These are phyloP conservation scores for Pelargonium fulgidum DNA, from an alignment of 441 rosid species.

Conservation along the genomic window DNA sequence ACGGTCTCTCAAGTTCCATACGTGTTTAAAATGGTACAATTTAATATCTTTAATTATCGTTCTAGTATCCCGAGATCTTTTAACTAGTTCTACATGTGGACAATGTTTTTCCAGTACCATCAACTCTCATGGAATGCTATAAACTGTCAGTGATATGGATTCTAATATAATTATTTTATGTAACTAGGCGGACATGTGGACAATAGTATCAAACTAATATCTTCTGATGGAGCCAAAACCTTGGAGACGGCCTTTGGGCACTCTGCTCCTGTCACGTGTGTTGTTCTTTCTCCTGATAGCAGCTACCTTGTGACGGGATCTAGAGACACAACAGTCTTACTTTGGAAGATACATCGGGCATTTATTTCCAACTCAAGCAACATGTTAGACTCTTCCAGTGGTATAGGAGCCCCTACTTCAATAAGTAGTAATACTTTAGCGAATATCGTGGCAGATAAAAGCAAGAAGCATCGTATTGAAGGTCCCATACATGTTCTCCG, in stretches of 20 bases:
- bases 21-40: too few species aligned
- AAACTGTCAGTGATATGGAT: not conserved
- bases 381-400: conserved; percentile 48
- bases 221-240: conserved; percentile 87
- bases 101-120: not conserved
- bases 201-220: conserved; percentile 78
- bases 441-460: conserved; percentile 51
- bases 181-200: conserved; percentile 90
- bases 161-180: conserved; percentile 9
- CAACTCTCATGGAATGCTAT: not conserved
- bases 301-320: conserved; percentile 91
- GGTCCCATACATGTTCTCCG: conserved; percentile 94
- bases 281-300: conserved; percentile 85
- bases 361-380: conserved; percentile 44
- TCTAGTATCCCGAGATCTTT: not conserved
- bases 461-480: conserved; percentile 63
- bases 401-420: conserved; percentile 40
- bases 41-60: too few species aligned
- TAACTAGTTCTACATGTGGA: not conserved
- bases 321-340: conserved; percentile 69
- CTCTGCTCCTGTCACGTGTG: conserved; percentile 96
- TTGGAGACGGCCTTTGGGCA: conserved; percentile 85
- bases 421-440: conserved; percentile 38
- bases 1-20: too few species aligned
- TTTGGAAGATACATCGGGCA: conserved; percentile 81